Evolutionary conservation across 2,329 filamentous ascomycete species (phyloP), one percentile per base, ranked within the genome.

Genomic region (Fusarium liriodendri): DNA sequence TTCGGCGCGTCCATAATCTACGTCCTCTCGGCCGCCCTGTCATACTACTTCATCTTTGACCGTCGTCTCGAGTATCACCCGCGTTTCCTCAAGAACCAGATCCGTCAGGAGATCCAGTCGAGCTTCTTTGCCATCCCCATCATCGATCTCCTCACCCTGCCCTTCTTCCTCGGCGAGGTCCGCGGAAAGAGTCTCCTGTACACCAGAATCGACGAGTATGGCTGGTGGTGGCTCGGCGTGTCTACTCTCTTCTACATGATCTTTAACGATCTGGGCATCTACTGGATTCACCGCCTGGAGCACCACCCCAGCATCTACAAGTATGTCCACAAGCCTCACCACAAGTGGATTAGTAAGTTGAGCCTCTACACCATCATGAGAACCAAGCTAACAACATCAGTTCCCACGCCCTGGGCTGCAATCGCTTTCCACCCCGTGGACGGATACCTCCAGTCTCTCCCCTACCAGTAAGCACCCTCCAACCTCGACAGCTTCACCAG

Each of bases 21-120:
- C 86, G 93, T 92, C 80, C 75, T 91, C 73, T 93, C 90, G 80
- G 91, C 92, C 27, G 87, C 89, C 40, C 84, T 94, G 16, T 95
- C 93, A 37, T 95, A 95, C 84, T 83, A 92, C 82, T 90, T 94
- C 83, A 85, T 95, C 64, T 87, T 86, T 70, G 85, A 87, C 76
- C 80, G 82, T 18, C 83, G 84, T 14, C 80, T 85, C 60, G 84
- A 85, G 76, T 77, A 87, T 71, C 85, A 87, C 74, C 85, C 85
- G 22, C 83, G 84, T 66, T 87, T 86, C 78, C 80, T 87, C 62
- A 82, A 85, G 80, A 86, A 86, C 79, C 85, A 87, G 73, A 78
- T 86, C 63, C 80, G 80, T 61, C 84, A 81, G 67, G 85, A 87
- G 78, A 86, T 87, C 61, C 70, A 73, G 20, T 84, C 82, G 5